Base-by-base conservation (phyloP, 1,284 basidiomycete species). In the Cutaneotrichosporon dermatis region DNA sequence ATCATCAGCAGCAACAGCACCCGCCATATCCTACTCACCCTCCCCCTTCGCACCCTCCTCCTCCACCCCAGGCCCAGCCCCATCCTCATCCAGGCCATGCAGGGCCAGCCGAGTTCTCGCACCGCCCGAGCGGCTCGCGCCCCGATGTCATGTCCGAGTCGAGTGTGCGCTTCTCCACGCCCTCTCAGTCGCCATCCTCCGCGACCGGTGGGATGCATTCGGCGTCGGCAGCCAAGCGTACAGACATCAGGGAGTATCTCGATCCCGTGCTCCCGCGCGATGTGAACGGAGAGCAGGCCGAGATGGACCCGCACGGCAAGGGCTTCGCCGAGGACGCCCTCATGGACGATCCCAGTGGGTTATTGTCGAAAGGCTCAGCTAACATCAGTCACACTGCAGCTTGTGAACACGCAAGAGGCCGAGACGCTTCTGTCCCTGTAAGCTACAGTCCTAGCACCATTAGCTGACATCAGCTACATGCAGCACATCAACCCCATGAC, bases 401-500 rank as follows among this genome's bases (percentile, higher is more conserved):
- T 58, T 7, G 35, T 66, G 12, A 58, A 41, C 15, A 12, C 50
- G n/a, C 53, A 45, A 3, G 65, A 66, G 43, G 62, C 65, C 2
- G 59, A 64, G 12, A 52, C 41, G 12, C 54, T 58, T 41, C 52
- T 40, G 6, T 52, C 50, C 12, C 40, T 34, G 43, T 54, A 11
- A 36, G 52, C 33, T 33, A 4, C 11, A 6, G 4, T 4, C 33
- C 11, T 9, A 3, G 4, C 15, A 6, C 25, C 1, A 13, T 5
- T 2, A 43, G 33, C 52, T 54, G n/a, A 54, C 42, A 3, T 6
- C 42, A 54, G 52, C 10, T 61, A 55, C 49, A 54, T 58, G 56
- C 45, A 51, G 43, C 61, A 65, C 33, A 35, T 66, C 13, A 61
- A 66, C 42, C 59, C 62, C 13, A 51, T 66, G 34, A 65, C 55